Conservation (phyloP, 805 yeast genomes). For the Wickerhamiella shivajii region DNA sequence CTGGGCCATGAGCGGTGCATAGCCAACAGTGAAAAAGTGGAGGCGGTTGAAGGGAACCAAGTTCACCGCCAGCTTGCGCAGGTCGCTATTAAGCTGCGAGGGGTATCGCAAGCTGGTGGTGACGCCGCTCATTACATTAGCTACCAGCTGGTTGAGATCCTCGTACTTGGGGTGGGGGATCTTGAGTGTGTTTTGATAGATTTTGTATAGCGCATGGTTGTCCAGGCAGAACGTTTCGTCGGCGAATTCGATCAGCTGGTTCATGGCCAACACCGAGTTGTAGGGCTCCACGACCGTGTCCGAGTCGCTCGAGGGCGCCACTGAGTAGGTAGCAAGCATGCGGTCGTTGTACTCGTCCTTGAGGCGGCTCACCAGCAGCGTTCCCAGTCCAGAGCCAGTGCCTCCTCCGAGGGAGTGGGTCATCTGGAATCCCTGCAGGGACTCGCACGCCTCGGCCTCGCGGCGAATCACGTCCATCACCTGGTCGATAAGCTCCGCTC, state of each 20-base stretch:
- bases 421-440: conserved; percentile 90
- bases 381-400: conserved; percentile 97
- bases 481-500: conserved; percentile 86
- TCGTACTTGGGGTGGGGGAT: conserved; percentile 63
- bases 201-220: conserved; percentile 85
- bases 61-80: conserved; percentile 86
- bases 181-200: conserved; percentile 74
- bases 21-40: conserved; percentile 92
- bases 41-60: conserved; percentile 92
- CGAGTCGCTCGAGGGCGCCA: conserved; percentile 78
- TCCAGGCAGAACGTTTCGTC: conserved; percentile 94
- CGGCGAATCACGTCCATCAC: conserved; percentile 85
- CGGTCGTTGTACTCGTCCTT: conserved; percentile 91
- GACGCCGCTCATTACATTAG: conserved; percentile 90
- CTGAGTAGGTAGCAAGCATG: conserved; percentile 96
- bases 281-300: conserved; percentile 94
- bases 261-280: conserved; percentile 83
- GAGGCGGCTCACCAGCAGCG: conserved; percentile 68
- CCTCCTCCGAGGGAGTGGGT: conserved; percentile 81
- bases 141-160: conserved; percentile 72
- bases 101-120: conserved; percentile 92
- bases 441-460: conserved; percentile 89
- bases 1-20: conserved; percentile 77
- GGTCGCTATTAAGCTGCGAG: conserved; percentile 86
- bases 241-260: conserved; percentile 80